phyloP scores from a whole-genome alignment of 2,329 filamentous ascomycete species.

The Paecilomyces dactylethromorphus region DNA sequence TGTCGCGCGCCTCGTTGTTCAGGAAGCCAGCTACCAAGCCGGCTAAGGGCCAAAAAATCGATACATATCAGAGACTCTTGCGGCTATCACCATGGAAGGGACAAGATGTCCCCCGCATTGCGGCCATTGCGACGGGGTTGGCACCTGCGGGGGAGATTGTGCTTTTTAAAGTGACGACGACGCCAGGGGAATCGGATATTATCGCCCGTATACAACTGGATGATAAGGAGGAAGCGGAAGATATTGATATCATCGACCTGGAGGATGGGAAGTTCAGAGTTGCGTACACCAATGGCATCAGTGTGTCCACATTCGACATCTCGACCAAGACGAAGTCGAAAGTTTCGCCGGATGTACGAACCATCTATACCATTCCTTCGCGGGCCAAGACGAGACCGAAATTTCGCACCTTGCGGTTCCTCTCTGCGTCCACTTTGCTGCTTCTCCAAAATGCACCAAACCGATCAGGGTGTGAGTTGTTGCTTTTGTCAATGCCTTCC shows the following conservation, averaged over 20 bases:
- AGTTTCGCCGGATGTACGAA: constrained; percentile 23
- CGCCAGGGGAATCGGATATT: constrained; percentile 46
- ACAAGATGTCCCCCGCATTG: constrained; percentile 56
- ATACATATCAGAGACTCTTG: constrained; percentile 55
- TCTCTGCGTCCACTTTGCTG: constrained; percentile 47
- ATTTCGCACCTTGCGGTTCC: constrained; percentile 51
- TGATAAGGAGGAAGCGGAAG: constrained; percentile 46
- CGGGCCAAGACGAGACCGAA: constrained; percentile 40
- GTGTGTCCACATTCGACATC: constrained; percentile 63
- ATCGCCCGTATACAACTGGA: constrained; percentile 48
- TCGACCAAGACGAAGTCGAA: constrained; percentile 43
- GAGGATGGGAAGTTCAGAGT: constrained; percentile 54
- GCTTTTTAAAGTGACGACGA: constrained; percentile 63
- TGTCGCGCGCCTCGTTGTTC: constrained; percentile 50
- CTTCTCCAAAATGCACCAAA: constrained; percentile 51
- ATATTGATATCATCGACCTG: constrained; percentile 34
- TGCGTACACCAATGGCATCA: constrained; percentile 70
- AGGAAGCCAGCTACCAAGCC: constrained; percentile 22
- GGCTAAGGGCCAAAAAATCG: constrained; percentile 39
- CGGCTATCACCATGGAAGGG: constrained; percentile 51
- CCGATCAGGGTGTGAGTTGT: constrained; percentile 49
- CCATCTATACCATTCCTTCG: constrained; percentile 36
- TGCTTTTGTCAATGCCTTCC: constrained; percentile 37
- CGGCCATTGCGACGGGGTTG: constrained; percentile 71
- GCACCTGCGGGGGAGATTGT: constrained; percentile 71